Evolutionary conservation across 257 asterid species (phyloP), one percentile per base, ranked within the genome.

Genomic region (Orobanche coerulescens): DNA sequence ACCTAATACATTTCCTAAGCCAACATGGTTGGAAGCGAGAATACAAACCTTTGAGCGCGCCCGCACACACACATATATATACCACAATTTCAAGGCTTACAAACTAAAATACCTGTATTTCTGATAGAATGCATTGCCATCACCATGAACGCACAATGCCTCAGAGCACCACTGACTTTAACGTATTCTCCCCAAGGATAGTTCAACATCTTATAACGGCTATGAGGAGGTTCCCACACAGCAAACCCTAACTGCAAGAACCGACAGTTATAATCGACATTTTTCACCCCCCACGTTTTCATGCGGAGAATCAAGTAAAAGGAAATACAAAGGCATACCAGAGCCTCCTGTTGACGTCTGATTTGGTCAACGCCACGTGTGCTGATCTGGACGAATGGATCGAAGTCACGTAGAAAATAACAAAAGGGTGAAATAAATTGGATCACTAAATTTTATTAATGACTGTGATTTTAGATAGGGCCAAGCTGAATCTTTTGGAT

Each of bases 111-210:
- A 93, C 99, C 99, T 93, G 99, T 67, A 93, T 93, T 68, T 93
- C 95, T 0, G 99, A 84, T 46, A 89, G 99, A 70, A 93, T 84
- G 99, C 85, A 93, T 75, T 0, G 99, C 97, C 99, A 93, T 89
- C 72, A 93, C 81, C 95, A 75, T 89, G 83, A 89, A 93, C n/a
- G 99, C 94, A 62, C 97, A 89, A 66, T 93, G 95, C 83, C 99
- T 78, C 44, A 93, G 58, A 46, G 97, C 89, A 57, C 99, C 99
- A n/a, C 97, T 89, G 57, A 89, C 94, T 83, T 80, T 89, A 26
- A 90, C 90, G 51, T 84, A 93, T 15, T 83, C 87, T n/a, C 75
- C 62, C 99, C 99, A 93, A 6, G 99, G 99, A 71, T 93, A 93
- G 13, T 70, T 83, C 61, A 89, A 75, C 96, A 89, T 93, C 64